Conservation (phyloP, 441 rosid genomes). For the Euphorbia schlechtendalii region DNA sequence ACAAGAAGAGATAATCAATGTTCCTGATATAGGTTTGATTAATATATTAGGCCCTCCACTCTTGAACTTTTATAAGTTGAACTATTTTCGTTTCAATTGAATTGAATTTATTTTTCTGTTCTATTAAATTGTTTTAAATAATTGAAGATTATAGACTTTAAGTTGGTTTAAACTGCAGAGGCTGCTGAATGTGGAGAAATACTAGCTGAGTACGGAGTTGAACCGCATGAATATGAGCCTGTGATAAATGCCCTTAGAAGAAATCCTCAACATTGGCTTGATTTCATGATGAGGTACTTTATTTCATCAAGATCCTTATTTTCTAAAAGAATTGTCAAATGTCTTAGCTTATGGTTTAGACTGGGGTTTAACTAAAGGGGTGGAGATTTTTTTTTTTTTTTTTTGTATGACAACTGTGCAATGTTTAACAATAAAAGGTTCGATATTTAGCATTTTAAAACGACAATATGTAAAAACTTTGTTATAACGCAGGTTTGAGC, state of each 20-base stretch:
- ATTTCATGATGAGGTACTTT: conserved; percentile 86
- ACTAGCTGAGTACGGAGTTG: conserved; percentile 65
- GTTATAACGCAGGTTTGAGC: conserved; percentile 72
- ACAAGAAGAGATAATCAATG: conserved; percentile 65
- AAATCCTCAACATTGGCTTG: conserved; percentile 89
- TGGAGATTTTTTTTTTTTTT: too few relatives aligned
- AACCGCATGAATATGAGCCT: conserved; percentile 71
- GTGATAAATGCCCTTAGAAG: conserved; percentile 81
- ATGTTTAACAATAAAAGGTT: too few relatives aligned
- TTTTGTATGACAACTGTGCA: too few relatives aligned
- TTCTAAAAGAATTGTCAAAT: too few relatives aligned
- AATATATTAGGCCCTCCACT: too few relatives aligned
- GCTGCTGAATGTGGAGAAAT: conserved; percentile 88
- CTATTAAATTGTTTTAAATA: background rate
- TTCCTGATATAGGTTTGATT: conserved; percentile 74
- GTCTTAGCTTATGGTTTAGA: too few relatives aligned
- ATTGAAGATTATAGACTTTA: too few relatives aligned
- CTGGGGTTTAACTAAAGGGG: too few relatives aligned
- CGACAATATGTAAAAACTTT: too few relatives aligned
- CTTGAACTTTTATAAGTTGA: too few relatives aligned
- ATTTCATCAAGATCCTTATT: too few relatives aligned
- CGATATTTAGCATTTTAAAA: too few relatives aligned
- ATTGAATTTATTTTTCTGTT: background rate
- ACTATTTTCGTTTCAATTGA: background rate
- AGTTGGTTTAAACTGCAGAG: conserved; percentile 41